Evolutionary conservation across 176 grass and related monocot species (phyloP).

Genomic region (Cenchrus fungigraminus): DNA sequence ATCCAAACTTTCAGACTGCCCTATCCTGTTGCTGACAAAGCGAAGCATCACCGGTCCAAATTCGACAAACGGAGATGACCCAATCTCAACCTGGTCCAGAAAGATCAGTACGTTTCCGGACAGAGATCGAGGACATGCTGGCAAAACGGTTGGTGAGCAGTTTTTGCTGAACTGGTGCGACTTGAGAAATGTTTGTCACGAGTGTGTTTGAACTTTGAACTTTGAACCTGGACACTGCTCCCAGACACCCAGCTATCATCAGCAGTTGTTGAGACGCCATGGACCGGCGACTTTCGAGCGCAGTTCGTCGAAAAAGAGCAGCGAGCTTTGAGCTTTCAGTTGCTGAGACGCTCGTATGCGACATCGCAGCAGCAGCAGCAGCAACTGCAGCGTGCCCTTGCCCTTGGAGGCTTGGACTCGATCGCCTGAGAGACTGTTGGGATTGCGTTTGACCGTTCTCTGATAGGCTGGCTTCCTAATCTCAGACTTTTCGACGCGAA

Average conservation of each 20-base stretch:
- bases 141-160: conserved; percentile 10
- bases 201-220: conserved; percentile 30
- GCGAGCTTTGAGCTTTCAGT: background rate
- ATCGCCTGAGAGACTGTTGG: background rate
- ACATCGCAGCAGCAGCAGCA: background rate
- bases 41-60: background rate
- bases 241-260: background rate
- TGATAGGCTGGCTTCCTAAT: background rate
- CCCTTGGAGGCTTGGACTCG: background rate
- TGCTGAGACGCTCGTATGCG: conserved; percentile 28
- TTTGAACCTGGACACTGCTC: conserved; percentile 8
- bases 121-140: background rate
- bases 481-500: background rate
- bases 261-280: conserved; percentile 10
- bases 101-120: background rate
- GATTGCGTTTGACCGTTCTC: background rate
- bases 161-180: background rate
- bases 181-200: background rate
- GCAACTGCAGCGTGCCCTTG: background rate
- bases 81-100: background rate
- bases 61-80: background rate
- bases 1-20: background rate
- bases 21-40: conserved; percentile 35
- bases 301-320: background rate
- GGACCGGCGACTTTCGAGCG: background rate